Conservation (phyloP, 306 rosid genomes). For the Vicia faba region DNA sequence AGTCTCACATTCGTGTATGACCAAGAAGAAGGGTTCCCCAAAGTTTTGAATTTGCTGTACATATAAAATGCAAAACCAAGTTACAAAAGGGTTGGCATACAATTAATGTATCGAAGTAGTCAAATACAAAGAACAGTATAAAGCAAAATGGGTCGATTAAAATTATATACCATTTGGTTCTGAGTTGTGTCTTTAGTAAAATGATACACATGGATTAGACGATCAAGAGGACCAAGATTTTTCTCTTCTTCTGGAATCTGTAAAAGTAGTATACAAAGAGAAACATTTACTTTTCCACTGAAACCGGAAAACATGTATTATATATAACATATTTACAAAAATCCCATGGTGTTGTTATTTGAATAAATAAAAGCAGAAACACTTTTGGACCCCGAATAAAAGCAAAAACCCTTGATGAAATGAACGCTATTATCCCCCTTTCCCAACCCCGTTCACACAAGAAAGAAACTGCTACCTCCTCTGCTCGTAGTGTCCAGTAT, state of each 20-base stretch:
- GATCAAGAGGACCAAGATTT: constrained; percentile 71
- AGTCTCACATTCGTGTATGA: constrained; percentile 81
- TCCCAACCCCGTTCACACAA: constrained; percentile 7
- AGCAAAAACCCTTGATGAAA: constrained; percentile 13
- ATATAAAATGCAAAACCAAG: constrained; percentile 29
- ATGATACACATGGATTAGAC: constrained; percentile 85
- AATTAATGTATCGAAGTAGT: not conserved
- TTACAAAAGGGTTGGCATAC: not conserved
- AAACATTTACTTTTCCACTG: constrained; percentile 15
- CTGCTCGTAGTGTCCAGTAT: constrained; percentile 94
- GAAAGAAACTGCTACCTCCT: constrained; percentile 62
- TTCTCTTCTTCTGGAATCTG: constrained; percentile 92
- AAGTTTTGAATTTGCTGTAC: constrained; percentile 85
- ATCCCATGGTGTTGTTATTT: constrained; percentile 10
- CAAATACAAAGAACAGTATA: constrained; percentile 19
- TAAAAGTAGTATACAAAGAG: constrained; percentile 9
- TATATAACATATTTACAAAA: not conserved
- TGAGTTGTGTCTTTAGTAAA: constrained; percentile 81
- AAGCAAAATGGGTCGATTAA: constrained; percentile 29
- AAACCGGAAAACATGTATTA: constrained; percentile 5
- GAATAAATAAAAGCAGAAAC: constrained; percentile 29
- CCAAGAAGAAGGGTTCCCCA: constrained; percentile 93
- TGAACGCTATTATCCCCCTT: not conserved
- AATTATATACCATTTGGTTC: constrained; percentile 65
- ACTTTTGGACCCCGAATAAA: not conserved